Evolutionary conservation across 2,329 filamentous ascomycete species (phyloP).

Genomic region (Orbilia oligospora): DNA sequence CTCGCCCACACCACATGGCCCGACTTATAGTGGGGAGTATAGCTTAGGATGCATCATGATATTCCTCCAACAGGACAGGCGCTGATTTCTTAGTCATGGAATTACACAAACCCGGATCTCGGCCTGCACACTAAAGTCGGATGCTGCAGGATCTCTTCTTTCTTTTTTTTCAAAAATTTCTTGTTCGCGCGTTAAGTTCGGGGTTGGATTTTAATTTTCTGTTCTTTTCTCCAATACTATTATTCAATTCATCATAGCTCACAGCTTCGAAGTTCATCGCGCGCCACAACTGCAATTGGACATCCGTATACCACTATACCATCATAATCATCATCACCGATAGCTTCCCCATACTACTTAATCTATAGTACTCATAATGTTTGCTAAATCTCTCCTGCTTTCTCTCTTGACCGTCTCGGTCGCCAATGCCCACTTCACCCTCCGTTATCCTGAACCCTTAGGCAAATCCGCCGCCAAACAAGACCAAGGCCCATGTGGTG

Average conservation of each 20-base stretch:
- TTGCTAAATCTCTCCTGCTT: conserved; percentile 32
- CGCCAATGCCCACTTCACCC: conserved; percentile 71
- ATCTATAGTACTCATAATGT: conserved; percentile 33
- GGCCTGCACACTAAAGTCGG: neutral
- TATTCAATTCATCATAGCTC: neutral
- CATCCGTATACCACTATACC: conserved; percentile 10
- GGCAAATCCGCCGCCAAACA: conserved; percentile 71
- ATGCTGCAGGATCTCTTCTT: neutral
- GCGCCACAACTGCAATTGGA: conserved; percentile 6
- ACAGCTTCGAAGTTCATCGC: conserved; percentile 4
- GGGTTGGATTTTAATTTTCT: neutral
- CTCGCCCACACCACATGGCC: neutral
- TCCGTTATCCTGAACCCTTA: conserved; percentile 70
- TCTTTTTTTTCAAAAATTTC: conserved; percentile 1
- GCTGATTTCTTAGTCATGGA: conserved; percentile 11
- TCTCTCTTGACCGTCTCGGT: conserved; percentile 25
- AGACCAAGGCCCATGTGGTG: conserved; percentile 72
- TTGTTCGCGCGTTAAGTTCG: conserved; percentile 17
- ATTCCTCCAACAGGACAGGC: conserved; percentile 10
- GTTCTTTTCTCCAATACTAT: neutral
- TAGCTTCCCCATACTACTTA: conserved; percentile 2
- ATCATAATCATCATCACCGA: neutral
- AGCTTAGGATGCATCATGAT: conserved; percentile 23
- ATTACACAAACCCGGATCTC: conserved; percentile 25
- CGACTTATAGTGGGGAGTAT: neutral